phyloP scores from a whole-genome alignment of 345 rosid genomes.

The Populus euphratica region DNA sequence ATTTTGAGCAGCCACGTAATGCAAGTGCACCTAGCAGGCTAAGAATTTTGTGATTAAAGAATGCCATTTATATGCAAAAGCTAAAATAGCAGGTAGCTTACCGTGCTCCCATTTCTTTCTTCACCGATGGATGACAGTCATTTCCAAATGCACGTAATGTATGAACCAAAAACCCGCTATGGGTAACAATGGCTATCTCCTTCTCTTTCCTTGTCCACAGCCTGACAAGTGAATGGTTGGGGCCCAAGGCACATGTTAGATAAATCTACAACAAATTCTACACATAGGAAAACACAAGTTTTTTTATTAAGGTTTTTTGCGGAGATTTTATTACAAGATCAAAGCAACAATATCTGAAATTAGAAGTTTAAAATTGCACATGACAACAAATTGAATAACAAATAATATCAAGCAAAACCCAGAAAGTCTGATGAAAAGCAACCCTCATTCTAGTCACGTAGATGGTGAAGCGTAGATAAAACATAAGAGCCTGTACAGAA shows the following conservation, averaged over 20 bases:
- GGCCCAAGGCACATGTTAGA: background rate
- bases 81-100: constrained; percentile 31
- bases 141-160: constrained; percentile 62
- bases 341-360: background rate
- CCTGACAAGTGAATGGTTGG: constrained; percentile 42
- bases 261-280: background rate
- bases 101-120: constrained; percentile 74
- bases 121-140: constrained; percentile 75
- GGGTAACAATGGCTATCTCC: constrained; percentile 97
- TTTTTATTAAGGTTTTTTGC: background rate
- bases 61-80: background rate
- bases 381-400: background rate
- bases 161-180: constrained; percentile 87
- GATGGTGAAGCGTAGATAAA: background rate
- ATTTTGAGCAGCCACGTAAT: background rate
- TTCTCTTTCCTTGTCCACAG: constrained; percentile 93
- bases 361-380: background rate
- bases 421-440: background rate
- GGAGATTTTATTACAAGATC: background rate
- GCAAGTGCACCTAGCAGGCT: background rate
- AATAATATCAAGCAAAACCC: background rate
- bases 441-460: background rate
- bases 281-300: background rate
- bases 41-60: background rate
- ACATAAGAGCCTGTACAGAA: background rate